Base-by-base conservation (phyloP, 2,329 filamentous ascomycete genomes). In the Cordyceps militaris region DNA sequence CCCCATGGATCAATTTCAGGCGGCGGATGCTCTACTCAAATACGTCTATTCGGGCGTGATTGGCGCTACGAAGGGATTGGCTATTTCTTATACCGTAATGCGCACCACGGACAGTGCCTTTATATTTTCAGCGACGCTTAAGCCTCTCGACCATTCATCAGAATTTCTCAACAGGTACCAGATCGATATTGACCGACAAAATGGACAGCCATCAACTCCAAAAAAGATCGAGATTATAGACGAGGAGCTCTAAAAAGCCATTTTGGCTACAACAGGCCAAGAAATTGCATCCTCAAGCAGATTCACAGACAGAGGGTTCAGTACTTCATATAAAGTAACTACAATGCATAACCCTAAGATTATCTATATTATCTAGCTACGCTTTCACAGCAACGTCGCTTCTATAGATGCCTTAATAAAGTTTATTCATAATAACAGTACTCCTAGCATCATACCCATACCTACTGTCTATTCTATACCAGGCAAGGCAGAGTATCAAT, bases 401-500 rank as follows among this genome's bases (percentile, higher is more conserved):
- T 63, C 60, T 21, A 63, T 62, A 56, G 60, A 63, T 48, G 46
- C 59, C 11, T 47, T 63, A 7, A 62, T 63, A 49, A 59, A 48
- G 24, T 59, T 50, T 23, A 30, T 26, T 8, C 47, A 16, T n/a
- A 36, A 23, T 14, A 59, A 40, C n/a, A 58, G 30, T 42, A 9
- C 53, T 14, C 51, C 57, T 3, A 23, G 50, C 26, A 23, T 44
- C 1, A 47, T 62, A 28, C 61, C 61, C 21, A 44, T 62, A 34
- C 40, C 61, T 46, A 23, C 57, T 19, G 47, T 62, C 19, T 62
- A 58, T 58, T 52, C 59, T 30, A 61, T 62, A 58, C 61, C 61
- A 11, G 57, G 57, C 7, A 57, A 62, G 46, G 44, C 23, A 28
- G 36, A 56, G 44, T 54, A 56, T 32, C 61, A 62, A 44, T 21